Evolutionary conservation across 2,329 filamentous ascomycete genomes (phyloP).

Genomic region (Aspergillus fijiensis): DNA sequence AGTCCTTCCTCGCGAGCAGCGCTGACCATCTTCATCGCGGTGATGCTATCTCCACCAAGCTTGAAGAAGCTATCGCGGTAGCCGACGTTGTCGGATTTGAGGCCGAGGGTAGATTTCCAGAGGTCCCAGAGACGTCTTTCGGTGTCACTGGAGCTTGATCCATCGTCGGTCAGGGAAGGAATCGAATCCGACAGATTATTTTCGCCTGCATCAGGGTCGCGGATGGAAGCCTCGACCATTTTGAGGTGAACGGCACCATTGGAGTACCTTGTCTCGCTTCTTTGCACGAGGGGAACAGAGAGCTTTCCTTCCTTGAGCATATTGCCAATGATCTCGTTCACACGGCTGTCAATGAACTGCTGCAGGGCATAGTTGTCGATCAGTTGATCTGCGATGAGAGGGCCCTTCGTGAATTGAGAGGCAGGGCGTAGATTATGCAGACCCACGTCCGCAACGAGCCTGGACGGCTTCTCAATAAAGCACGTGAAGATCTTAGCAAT

Average conservation of each 20-base stretch:
- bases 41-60: constrained; percentile 43
- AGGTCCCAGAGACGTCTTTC: constrained; percentile 40
- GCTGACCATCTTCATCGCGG: constrained; percentile 44
- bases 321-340: constrained; percentile 34
- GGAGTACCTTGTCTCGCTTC: constrained; percentile 26
- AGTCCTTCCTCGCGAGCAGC: constrained; percentile 42
- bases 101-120: constrained; percentile 39
- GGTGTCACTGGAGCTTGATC: constrained; percentile 27
- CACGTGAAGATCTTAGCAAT: constrained; percentile 34
- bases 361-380: constrained; percentile 30
- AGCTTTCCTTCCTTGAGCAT: constrained; percentile 22
- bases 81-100: constrained; percentile 34
- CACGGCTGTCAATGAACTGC: constrained; percentile 35
- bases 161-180: constrained; percentile 33
- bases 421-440: constrained; percentile 7
- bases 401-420: neutral
- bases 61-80: constrained; percentile 46
- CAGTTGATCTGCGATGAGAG: neutral
- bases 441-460: constrained; percentile 24
- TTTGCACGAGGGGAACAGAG: constrained; percentile 17
- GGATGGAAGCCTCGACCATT: constrained; percentile 14
- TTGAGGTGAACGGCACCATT: neutral
- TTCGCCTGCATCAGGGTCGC: neutral
- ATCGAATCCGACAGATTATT: constrained; percentile 21
- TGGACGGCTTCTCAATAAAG: constrained; percentile 32